These are phyloP conservation scores for Thoreauomyces humboldtii DNA, from an alignment of 192 early-diverging fungal genomes.

Conservation along the genomic window DNA sequence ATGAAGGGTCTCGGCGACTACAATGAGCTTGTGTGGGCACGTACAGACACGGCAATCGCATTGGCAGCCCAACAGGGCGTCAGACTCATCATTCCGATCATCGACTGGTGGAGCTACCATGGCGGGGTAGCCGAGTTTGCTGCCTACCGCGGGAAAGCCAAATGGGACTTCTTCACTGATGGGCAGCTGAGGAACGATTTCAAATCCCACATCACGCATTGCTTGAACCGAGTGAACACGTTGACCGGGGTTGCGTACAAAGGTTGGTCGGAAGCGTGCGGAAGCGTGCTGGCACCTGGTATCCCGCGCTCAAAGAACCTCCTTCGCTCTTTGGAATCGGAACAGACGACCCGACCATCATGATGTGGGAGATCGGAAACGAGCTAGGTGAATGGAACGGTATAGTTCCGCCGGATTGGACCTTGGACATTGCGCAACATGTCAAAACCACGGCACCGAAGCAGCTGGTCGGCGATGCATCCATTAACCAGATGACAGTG, in stretches of 20 bases:
- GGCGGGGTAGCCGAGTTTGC: slow-evolving; percentile 27
- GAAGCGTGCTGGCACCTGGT: too few species aligned
- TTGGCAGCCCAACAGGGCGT: slow-evolving; percentile 28
- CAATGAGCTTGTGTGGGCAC: slow-evolving; percentile 34
- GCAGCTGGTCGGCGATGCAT: neutral
- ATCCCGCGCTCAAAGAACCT: too few species aligned
- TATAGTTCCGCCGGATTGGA: neutral
- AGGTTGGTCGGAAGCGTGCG: too few species aligned
- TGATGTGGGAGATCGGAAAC: slow-evolving; percentile 45
- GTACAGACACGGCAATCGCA: slow-evolving; percentile 36
- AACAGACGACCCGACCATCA: slow-evolving; percentile 41
- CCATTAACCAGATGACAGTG: neutral
- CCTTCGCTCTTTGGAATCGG: too few species aligned
- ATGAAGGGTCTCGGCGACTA: too few species aligned
- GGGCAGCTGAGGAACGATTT: too few species aligned
- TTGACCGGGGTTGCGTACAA: slow-evolving; percentile 30
- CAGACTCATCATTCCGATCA: slow-evolving; percentile 44
- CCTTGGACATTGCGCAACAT: neutral
- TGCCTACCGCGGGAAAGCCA: too few species aligned
- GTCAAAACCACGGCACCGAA: neutral
- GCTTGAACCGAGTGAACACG: slow-evolving; percentile 35
- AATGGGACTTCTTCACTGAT: too few species aligned
- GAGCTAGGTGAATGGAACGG: slow-evolving; percentile 18
- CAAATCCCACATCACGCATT: slow-evolving; percentile 19
- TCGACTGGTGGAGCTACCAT: slow-evolving; percentile 45